Conservation (phyloP, 306 rosid genomes). For the Oxytropis ochrocephala region DNA sequence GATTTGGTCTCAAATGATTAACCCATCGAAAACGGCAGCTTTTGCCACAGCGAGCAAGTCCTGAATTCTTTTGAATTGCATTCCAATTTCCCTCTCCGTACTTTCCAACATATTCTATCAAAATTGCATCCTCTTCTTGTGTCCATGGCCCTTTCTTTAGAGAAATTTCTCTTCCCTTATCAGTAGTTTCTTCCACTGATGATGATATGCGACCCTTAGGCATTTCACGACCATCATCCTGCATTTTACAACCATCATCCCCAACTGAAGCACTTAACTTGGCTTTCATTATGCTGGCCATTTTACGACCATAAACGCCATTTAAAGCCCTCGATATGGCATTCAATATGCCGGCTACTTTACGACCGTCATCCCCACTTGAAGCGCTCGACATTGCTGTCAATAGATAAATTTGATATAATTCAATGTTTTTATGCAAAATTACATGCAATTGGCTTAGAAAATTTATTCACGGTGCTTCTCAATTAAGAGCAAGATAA, state of each 20-base stretch:
- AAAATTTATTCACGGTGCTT: background rate
- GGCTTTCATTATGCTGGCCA: no score
- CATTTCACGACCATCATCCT: background rate
- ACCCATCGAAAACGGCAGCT: conserved; percentile 92
- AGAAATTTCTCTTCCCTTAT: conserved; percentile 22
- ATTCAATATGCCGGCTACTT: background rate
- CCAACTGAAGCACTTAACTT: no score
- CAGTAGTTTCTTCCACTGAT: conserved; percentile 28
- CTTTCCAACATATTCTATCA: conserved; percentile 61
- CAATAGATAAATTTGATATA: background rate
- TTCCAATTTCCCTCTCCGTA: conserved; percentile 90
- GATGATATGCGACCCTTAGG: conserved; percentile 28
- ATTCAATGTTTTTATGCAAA: background rate
- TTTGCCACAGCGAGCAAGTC: conserved; percentile 78
- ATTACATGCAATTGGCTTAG: background rate
- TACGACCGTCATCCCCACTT: conserved; percentile 33
- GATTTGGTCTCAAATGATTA: conserved; percentile 74
- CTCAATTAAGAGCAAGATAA: background rate
- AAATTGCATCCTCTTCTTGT: conserved; percentile 65
- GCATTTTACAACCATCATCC: no score
- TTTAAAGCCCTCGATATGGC: background rate
- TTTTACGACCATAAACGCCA: no score
- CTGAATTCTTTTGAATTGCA: conserved; percentile 44
- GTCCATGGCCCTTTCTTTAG: conserved; percentile 92
- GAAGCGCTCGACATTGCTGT: conserved; percentile 37